These are phyloP conservation scores for Corchorus capsularis DNA, from an alignment of 345 rosid species.

Conservation along the genomic window DNA sequence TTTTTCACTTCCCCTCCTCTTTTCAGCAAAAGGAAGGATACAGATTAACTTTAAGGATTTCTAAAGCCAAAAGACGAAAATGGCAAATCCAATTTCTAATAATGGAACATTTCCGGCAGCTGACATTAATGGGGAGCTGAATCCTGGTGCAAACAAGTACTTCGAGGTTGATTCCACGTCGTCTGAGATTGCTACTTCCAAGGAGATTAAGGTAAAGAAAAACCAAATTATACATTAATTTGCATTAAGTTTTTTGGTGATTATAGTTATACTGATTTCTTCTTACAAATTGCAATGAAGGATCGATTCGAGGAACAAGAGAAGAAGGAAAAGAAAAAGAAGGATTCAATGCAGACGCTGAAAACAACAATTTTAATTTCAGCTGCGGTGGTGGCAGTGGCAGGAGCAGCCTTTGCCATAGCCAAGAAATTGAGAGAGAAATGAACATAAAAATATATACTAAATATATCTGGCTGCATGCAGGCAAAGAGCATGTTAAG, in stretches of 20 bases:
- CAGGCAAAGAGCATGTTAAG: not conserved
- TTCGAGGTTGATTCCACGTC: constrained; percentile 52
- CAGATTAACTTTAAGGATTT: not conserved
- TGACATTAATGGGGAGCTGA: constrained; percentile 39
- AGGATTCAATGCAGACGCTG: constrained; percentile 36
- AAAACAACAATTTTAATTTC: constrained; percentile 48
- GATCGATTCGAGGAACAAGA: constrained; percentile 19
- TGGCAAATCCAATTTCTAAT: constrained; percentile 31
- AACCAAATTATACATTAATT: not conserved
- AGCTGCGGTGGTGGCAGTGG: constrained; percentile 46
- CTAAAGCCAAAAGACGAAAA: constrained; percentile 14
- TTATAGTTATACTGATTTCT: not conserved
- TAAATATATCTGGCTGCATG: not conserved
- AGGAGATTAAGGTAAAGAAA: constrained; percentile 27
- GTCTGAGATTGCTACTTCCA: constrained; percentile 35
- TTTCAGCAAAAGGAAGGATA: constrained; percentile 12
- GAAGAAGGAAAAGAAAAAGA: constrained; percentile 22
- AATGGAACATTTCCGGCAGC: constrained; percentile 48
- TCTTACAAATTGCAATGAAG: constrained; percentile 18
- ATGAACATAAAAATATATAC: constrained; percentile 21
- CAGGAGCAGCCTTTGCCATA: constrained; percentile 48
- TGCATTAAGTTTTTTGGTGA: not conserved
- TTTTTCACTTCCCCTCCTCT: constrained; percentile 4
- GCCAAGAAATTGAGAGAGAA: constrained; percentile 55
- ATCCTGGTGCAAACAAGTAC: constrained; percentile 39